Evolutionary conservation across 495 filamentous ascomycete species (phyloP), one percentile per base, ranked within the genome.

Genomic region (Penicillium longicatenatum): DNA sequence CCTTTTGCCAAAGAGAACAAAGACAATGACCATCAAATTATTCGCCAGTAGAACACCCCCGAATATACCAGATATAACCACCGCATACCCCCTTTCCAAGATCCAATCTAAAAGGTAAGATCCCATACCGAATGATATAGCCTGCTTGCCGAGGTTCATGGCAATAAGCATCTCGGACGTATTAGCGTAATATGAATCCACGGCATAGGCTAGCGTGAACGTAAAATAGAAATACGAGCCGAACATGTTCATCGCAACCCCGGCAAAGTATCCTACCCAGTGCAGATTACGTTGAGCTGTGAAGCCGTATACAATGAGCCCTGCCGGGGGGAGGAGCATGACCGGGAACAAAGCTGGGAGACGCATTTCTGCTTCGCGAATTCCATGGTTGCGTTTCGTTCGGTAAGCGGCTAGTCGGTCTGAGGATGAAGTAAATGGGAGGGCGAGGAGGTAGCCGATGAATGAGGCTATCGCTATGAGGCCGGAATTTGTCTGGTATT

Each of bases 91-190:
- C 19, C 69, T 65, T 52, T 78, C 60, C 65, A 81, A 50, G 11
- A 86, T 81, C 85, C 84, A 88, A 53, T 78, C 72, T 20, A 88
- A 68, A 44, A 88, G 59, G 56, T 83, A 79, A 19, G 82, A 63
- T 5, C 84, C 83, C 73, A 86, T 82, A 3, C 82, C 85, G 59
- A 88, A 86, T 50, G 73, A 79, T 46, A 88, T 84, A 5, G 81
- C 78, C 66, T 86, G 83, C 57, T 88, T 88, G n/a, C 85, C 85
- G 22, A 88, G 61, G 58, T 86, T 86, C 83, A 88, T 86, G 3
- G 82, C 83, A 60, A 88, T 88, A 29, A 88, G 70, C 85, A 88
- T 86, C 63, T 88, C 84, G 1, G 72, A 76, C 10, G 79, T 79
- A 51, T 84, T 85, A 2, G 78, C 72, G n/a, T 76, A 74, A 61